Evolutionary conservation across 1,284 basidiomycete species (phyloP).

Genomic region (Ceratorhiza oryzae-sativae): DNA sequence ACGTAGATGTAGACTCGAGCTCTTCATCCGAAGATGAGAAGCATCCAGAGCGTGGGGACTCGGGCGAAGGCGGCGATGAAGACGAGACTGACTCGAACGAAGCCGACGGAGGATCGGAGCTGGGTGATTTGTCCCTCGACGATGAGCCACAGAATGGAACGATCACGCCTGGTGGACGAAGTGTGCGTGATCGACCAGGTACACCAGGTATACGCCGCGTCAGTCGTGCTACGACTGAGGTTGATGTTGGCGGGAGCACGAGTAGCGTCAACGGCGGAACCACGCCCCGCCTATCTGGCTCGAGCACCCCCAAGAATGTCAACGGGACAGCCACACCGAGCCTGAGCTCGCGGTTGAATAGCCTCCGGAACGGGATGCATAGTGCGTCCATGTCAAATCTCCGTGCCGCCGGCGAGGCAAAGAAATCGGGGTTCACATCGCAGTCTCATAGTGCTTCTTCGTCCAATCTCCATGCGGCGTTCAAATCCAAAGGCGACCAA

Average conservation of each 20-base stretch:
- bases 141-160: neutral
- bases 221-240: neutral
- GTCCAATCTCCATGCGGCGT: slow-evolving; percentile 6
- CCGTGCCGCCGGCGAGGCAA: neutral
- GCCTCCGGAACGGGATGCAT: slow-evolving; percentile 5
- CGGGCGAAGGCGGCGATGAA: neutral
- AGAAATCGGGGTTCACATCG: neutral
- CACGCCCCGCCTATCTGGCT: neutral
- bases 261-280: slow-evolving; percentile 15
- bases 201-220: neutral
- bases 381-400: slow-evolving; percentile 31
- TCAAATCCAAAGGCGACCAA: neutral
- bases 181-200: neutral
- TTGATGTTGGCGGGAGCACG: neutral
- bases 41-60: neutral
- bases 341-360: neutral
- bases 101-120: slow-evolving; percentile 18
- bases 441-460: slow-evolving; percentile 1
- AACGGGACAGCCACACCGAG: neutral
- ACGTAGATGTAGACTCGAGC: neutral
- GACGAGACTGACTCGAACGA: slow-evolving; percentile 37
- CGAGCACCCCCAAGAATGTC: slow-evolving; percentile 2
- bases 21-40: slow-evolving; percentile 4
- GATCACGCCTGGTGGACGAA: neutral
- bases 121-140: neutral